These are phyloP conservation scores for Taiozyma onychis DNA, from an alignment of 1,139 yeast species.

Conservation along the genomic window DNA sequence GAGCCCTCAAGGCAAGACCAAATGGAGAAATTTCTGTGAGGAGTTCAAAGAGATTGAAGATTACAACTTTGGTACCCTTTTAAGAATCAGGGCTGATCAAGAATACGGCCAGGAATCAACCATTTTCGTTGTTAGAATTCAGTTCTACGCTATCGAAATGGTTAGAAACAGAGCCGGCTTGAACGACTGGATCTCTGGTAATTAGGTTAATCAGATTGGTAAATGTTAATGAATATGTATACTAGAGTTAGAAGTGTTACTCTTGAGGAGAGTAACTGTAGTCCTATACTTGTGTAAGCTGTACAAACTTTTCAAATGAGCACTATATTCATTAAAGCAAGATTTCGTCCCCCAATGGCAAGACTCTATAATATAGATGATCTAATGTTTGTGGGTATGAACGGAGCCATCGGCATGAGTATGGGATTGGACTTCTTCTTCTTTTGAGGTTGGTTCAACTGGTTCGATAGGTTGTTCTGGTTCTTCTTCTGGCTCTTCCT, in stretches of 20 bases:
- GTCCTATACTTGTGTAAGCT: too few relatives aligned
- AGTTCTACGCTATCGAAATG: constrained; percentile 91
- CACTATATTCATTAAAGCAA: neutral
- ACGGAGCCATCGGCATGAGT: constrained; percentile 22
- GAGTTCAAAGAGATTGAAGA: constrained; percentile 81
- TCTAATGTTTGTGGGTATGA: constrained; percentile 22
- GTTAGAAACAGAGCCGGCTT: constrained; percentile 87
- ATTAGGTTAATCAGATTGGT: neutral
- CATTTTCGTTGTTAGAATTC: constrained; percentile 86
- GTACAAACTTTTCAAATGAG: neutral
- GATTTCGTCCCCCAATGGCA: neutral
- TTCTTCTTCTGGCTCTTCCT: constrained; percentile 17
- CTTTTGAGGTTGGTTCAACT: constrained; percentile 1
- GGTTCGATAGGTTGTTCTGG: constrained; percentile 4
- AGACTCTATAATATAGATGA: neutral
- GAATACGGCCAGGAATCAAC: constrained; percentile 85
- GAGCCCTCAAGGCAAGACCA: constrained; percentile 69
- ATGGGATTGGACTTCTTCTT: constrained; percentile 15
- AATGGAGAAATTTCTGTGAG: constrained; percentile 88
- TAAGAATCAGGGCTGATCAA: constrained; percentile 61
- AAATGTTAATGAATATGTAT: neutral
- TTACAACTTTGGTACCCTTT: constrained; percentile 90
- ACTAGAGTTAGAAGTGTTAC: neutral
- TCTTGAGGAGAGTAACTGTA: too few relatives aligned
- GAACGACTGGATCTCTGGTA: constrained; percentile 73